Evolutionary conservation across 1,139 yeast genomes (phyloP).

Genomic region (Hyphopichia pseudoburtonii): DNA sequence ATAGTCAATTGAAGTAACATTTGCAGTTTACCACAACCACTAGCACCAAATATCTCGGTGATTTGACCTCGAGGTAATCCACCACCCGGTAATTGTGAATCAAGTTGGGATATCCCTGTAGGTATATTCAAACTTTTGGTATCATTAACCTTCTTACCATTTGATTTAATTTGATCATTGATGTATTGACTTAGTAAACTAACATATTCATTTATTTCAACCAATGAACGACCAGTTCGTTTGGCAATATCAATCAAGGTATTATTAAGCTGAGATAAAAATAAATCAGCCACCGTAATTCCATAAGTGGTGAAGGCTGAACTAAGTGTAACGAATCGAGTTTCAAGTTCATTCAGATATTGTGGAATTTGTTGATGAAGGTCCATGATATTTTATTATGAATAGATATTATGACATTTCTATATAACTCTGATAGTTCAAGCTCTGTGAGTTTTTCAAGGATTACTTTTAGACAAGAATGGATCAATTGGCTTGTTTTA

Average conservation of each 20-base stretch:
- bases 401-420: background rate
- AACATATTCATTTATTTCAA: slow-evolving; percentile 2
- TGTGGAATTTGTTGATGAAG: slow-evolving; percentile 1
- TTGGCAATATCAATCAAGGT: slow-evolving; percentile 1
- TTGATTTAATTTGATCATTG: background rate
- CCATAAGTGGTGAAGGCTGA: slow-evolving; percentile 1
- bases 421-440: background rate
- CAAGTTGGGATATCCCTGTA: slow-evolving; percentile 63
- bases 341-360: slow-evolving; percentile 4
- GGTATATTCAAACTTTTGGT: slow-evolving; percentile 28
- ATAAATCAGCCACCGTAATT: slow-evolving; percentile 1
- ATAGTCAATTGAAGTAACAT: slow-evolving; percentile 63
- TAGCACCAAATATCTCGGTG: slow-evolving; percentile 81
- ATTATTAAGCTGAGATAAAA: background rate
- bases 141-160: background rate
- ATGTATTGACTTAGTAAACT: background rate
- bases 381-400: slow-evolving; percentile 1
- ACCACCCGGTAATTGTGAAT: slow-evolving; percentile 57
- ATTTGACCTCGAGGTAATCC: slow-evolving; percentile 68
- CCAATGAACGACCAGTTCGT: slow-evolving; percentile 1
- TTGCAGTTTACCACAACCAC: slow-evolving; percentile 86
- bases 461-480: too few relatives aligned
- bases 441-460: too few relatives aligned
- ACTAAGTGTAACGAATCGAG: slow-evolving; percentile 1
- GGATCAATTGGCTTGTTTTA: too few relatives aligned